These are phyloP conservation scores for Oenanthe sinensis DNA, from an alignment of 129 eudicot genomes.

Conservation along the genomic window DNA sequence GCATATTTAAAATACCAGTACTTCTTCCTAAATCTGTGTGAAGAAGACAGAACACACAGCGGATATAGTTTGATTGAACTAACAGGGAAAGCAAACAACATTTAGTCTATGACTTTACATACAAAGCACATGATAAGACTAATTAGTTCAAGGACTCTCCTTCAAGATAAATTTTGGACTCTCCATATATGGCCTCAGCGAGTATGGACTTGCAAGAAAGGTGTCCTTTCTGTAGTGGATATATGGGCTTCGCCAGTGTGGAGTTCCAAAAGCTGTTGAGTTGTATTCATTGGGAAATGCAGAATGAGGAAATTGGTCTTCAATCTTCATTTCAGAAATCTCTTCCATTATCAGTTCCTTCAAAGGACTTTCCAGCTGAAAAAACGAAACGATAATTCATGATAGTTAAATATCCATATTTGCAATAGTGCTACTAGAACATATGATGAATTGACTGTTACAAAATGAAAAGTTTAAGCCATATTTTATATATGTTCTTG, in stretches of 20 bases:
- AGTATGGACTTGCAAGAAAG: not conserved
- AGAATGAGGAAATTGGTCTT: conserved; percentile 6
- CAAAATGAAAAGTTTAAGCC: too few relatives aligned
- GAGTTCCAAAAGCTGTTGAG: not conserved
- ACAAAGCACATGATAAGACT: not conserved
- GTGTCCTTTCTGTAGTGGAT: not conserved
- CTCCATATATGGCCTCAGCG: not conserved
- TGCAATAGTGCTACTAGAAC: not conserved
- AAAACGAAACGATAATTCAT: not conserved
- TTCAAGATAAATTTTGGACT: not conserved
- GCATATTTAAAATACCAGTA: not conserved
- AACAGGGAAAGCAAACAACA: not conserved
- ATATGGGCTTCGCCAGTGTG: conserved; percentile 2
- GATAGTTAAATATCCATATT: not conserved
- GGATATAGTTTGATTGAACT: not conserved
- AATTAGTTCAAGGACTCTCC: not conserved
- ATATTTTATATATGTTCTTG: too few relatives aligned
- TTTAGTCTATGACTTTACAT: not conserved
- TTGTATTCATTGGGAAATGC: conserved; percentile 16
- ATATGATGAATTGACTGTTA: not conserved
- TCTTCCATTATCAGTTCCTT: conserved; percentile 20
- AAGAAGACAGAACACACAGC: conserved; percentile 9
- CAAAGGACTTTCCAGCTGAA: conserved; percentile 9
- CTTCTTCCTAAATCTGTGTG: not conserved
- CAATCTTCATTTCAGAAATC: conserved; percentile 17